phyloP scores from a whole-genome alignment of 306 rosid species.

The Fragaria vesca region DNA sequence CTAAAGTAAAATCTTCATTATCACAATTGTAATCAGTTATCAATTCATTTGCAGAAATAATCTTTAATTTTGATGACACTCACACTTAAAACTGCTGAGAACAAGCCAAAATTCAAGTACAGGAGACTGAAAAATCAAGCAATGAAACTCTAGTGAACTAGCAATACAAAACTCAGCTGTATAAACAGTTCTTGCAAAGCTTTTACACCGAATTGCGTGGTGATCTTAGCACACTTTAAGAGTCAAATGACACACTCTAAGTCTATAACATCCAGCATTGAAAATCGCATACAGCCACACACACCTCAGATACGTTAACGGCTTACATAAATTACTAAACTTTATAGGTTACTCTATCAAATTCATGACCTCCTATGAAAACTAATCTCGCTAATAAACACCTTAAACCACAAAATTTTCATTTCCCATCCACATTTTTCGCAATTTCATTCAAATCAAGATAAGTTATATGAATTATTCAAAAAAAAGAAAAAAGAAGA shows the following conservation, averaged over 20 bases:
- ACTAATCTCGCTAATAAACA: neutral
- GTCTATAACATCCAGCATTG: neutral
- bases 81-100: neutral
- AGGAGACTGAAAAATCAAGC: neutral
- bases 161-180: neutral
- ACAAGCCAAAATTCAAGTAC: neutral
- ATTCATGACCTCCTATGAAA: slow-evolving; percentile 1
- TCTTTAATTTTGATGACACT: neutral
- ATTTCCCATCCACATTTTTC: slow-evolving; percentile 8
- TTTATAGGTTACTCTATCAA: neutral
- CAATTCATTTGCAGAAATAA: neutral
- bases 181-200: neutral
- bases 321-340: neutral
- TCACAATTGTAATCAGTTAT: neutral
- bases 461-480: neutral
- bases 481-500: no score
- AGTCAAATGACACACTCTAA: neutral
- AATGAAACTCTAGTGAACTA: neutral
- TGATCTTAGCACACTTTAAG: neutral
- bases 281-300: neutral
- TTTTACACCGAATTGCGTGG: neutral
- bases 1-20: neutral
- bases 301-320: neutral
- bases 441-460: neutral
- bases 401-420: neutral